These are phyloP conservation scores for Fagopyrum homotropicum DNA, from an alignment of 148 eudicot species.

Conservation along the genomic window DNA sequence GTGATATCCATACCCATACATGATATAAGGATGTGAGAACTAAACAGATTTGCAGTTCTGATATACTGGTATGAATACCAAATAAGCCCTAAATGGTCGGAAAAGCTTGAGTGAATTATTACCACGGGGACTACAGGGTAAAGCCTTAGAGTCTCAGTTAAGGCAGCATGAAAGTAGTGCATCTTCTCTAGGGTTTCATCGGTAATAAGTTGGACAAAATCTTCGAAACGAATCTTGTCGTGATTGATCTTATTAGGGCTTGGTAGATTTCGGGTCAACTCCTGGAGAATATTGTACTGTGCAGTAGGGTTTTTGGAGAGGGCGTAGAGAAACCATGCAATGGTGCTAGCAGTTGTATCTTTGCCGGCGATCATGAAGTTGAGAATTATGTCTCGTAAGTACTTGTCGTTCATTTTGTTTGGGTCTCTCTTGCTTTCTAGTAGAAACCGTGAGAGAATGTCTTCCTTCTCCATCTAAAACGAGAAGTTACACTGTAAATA, in stretches of 20 bases:
- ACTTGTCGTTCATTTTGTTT: conserved; percentile 16
- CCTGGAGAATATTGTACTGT: conserved; percentile 39
- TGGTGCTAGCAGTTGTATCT: conserved; percentile 46
- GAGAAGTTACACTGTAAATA: no score
- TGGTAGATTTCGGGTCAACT: conserved; percentile 20
- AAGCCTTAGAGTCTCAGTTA: conserved; percentile 36
- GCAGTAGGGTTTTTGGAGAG: conserved; percentile 50
- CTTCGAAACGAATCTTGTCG: neutral
- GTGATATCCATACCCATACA: no score
- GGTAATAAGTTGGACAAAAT: conserved; percentile 19
- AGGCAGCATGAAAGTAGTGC: conserved; percentile 36
- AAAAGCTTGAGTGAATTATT: neutral
- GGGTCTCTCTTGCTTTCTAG: conserved; percentile 41
- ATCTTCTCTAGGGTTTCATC: conserved; percentile 34
- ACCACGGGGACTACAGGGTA: conserved; percentile 40
- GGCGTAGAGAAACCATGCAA: conserved; percentile 53
- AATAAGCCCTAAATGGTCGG: no score
- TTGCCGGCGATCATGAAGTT: conserved; percentile 54
- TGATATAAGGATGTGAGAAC: no score
- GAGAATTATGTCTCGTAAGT: conserved; percentile 47
- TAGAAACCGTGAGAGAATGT: conserved; percentile 53
- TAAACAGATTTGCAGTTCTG: no score
- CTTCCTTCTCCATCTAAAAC: conserved; percentile 32
- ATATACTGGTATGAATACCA: no score
- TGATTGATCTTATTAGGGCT: no score